phyloP scores from a whole-genome alignment of 805 yeast species.

The Vanderwaltozyma verrucispora region DNA sequence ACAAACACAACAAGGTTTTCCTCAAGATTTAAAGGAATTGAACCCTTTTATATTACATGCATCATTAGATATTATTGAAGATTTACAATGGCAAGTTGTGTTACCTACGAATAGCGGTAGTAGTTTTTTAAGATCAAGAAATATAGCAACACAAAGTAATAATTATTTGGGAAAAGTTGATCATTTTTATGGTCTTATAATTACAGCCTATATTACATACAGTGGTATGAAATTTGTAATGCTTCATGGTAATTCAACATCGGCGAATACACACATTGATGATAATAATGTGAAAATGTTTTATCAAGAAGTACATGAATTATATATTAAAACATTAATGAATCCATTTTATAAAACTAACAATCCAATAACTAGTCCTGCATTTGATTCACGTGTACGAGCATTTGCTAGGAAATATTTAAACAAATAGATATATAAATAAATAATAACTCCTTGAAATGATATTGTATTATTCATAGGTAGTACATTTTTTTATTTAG shows the following conservation, averaged over 20 bases:
- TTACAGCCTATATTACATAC: slow-evolving; percentile 82
- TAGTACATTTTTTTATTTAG: neutral
- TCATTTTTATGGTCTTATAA: slow-evolving; percentile 67
- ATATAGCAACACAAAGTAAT: slow-evolving; percentile 16
- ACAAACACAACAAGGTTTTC: slow-evolving; percentile 4
- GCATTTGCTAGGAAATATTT: slow-evolving; percentile 67
- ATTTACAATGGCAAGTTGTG: slow-evolving; percentile 65
- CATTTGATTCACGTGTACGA: slow-evolving; percentile 67
- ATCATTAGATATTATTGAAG: slow-evolving; percentile 85
- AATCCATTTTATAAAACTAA: slow-evolving; percentile 79
- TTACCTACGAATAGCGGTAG: slow-evolving; percentile 1
- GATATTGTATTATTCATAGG: too few species aligned
- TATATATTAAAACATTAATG: slow-evolving; percentile 74
- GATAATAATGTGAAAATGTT: slow-evolving; percentile 78
- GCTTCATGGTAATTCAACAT: slow-evolving; percentile 44
- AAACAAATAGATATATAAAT: slow-evolving; percentile 20
- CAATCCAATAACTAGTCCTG: slow-evolving; percentile 61
- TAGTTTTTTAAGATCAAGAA: slow-evolving; percentile 23
- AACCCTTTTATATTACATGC: slow-evolving; percentile 85
- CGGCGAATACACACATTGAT: slow-evolving; percentile 24
- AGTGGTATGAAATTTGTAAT: slow-evolving; percentile 78
- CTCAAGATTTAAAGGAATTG: slow-evolving; percentile 56
- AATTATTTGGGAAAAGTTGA: slow-evolving; percentile 68
- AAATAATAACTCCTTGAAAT: neutral
- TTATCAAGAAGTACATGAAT: slow-evolving; percentile 74